These are phyloP conservation scores for Arabidopsis thaliana DNA, from an alignment of 345 rosid species.

Conservation along the genomic window TAIR10.1 NC_003076.8:21204501-21205000, in stretches of 20 bases:
- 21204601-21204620: slow-evolving; percentile 1
- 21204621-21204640: background rate
- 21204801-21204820: background rate
- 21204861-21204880: slow-evolving; percentile 29
- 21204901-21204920: slow-evolving; percentile 8
- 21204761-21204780: background rate
- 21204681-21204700: background rate
- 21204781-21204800: background rate
- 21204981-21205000: slow-evolving; percentile 41
- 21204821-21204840: slow-evolving; percentile 27
- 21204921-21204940: slow-evolving; percentile 39
- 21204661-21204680: background rate
- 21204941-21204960: slow-evolving; percentile 22
- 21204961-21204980: background rate
- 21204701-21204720: slow-evolving; percentile 45
- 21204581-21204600: slow-evolving; percentile 37
- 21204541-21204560: background rate
- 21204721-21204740: slow-evolving; percentile 26
- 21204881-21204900: background rate
- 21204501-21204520: background rate
- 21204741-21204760: slow-evolving; percentile 25
- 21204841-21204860: slow-evolving; percentile 20
- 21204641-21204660: background rate
- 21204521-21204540: slow-evolving; percentile 5
- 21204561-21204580: slow-evolving; percentile 6